These are phyloP conservation scores for Ogataea polymorpha DNA, from an alignment of 805 yeast species.

Conservation along the genomic window DNA sequence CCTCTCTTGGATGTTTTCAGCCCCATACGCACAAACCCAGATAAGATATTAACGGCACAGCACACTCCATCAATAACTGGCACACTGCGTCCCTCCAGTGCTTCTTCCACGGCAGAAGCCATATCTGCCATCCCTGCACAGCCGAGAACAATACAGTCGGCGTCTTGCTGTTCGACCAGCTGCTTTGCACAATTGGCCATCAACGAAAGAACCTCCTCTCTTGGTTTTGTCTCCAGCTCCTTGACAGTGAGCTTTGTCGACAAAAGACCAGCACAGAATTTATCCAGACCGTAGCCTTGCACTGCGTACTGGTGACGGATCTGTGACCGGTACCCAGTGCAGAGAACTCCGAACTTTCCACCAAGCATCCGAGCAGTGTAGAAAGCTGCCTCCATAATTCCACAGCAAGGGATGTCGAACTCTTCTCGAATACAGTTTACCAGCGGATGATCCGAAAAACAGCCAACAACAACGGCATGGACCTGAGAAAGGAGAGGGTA, in stretches of 20 bases:
- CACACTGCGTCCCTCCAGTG: conserved; percentile 88
- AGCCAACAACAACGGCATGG: conserved; percentile 34
- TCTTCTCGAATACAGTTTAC: conserved; percentile 35
- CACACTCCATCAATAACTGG: conserved; percentile 63
- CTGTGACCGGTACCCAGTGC: conserved; percentile 32
- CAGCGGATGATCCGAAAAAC: conserved; percentile 36
- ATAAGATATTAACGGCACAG: conserved; percentile 29
- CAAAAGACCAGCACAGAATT: conserved; percentile 33
- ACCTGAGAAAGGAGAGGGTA: conserved; percentile 27
- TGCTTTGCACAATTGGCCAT: conserved; percentile 27
- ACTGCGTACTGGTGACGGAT: conserved; percentile 33
- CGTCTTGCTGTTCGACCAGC: conserved; percentile 26
- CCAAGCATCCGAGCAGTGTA: conserved; percentile 33
- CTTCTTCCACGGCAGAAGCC: conserved; percentile 89
- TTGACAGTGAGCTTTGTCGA: conserved; percentile 33
- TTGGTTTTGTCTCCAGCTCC: conserved; percentile 33
- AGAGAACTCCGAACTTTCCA: conserved; percentile 33
- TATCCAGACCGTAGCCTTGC: conserved; percentile 28
- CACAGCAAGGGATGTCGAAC: conserved; percentile 33
- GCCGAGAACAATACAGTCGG: conserved; percentile 63
- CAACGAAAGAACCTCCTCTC: conserved; percentile 27
- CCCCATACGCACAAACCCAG: conserved; percentile 36
- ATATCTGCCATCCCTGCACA: conserved; percentile 86
- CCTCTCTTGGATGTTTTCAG: conserved; percentile 31
- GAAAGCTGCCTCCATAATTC: conserved; percentile 35